A percentile compares a stretch with the other conserved stretches of the same genome.
Evolutionary conservation across 805 yeast species (phyloP).

Genomic region (Myxozyma sirexii): DNA sequence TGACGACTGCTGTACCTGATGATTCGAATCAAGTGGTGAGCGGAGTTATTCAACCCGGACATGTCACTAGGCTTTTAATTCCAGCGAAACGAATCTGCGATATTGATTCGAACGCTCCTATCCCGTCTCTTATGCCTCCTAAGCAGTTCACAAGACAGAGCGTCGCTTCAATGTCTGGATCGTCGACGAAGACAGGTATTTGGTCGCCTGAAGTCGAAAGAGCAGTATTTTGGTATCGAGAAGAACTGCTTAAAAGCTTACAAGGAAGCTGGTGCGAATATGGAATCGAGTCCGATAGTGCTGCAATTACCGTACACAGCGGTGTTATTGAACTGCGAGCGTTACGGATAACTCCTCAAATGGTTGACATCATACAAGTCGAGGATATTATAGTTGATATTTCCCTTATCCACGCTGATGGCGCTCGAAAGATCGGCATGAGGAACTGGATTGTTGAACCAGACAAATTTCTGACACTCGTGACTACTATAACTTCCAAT

Average conservation of each 20-base stretch:
- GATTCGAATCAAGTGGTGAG: neutral
- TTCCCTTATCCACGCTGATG: neutral
- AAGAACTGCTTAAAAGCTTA: conserved; percentile 59
- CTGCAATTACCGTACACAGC: neutral
- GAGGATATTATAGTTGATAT: conserved; percentile 49
- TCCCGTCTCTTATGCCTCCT: conserved; percentile 28
- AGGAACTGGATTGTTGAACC: conserved; percentile 23
- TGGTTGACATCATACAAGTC: conserved; percentile 58
- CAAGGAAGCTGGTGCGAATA: conserved; percentile 63
- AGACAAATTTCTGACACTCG: conserved; percentile 19
- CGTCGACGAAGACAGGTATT: neutral
- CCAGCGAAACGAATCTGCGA: conserved; percentile 59
- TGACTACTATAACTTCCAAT: conserved; percentile 2
- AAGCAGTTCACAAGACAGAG: conserved; percentile 23
- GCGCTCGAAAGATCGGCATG: conserved; percentile 12
- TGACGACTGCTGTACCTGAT: conserved; percentile 18
- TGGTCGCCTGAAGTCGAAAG: conserved; percentile 25
- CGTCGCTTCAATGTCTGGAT: neutral
- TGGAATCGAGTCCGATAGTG: neutral
- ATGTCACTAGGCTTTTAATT: conserved; percentile 62
- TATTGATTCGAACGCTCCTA: conserved; percentile 10
- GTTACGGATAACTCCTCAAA: conserved; percentile 60
- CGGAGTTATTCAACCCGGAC: conserved; percentile 47
- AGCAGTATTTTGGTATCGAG: conserved; percentile 80
- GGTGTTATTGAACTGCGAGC: conserved; percentile 72